Conservation (phyloP, 23 red algal genomes). For the Chondrus crispus region DNA sequence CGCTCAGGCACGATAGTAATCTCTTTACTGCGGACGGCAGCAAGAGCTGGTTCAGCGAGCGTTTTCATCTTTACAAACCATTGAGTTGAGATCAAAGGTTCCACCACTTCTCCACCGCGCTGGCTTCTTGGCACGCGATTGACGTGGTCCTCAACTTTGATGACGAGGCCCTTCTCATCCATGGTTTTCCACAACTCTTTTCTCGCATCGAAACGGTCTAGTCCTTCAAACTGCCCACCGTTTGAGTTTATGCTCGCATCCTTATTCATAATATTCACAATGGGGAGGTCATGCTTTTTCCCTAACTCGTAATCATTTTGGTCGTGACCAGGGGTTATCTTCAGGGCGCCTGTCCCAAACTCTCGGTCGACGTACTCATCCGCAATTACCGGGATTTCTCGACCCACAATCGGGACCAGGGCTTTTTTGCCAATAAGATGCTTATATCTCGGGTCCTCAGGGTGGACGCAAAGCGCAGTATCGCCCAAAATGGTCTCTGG, state of each 20-base stretch:
- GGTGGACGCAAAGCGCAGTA: slow-evolving; percentile 93
- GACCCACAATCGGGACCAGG: slow-evolving; percentile 72
- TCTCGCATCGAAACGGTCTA: slow-evolving; percentile 87
- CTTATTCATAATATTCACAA: slow-evolving; percentile 88
- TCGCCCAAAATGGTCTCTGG: slow-evolving; percentile 98
- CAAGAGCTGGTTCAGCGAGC: slow-evolving; percentile 70
- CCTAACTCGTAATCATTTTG: slow-evolving; percentile 93
- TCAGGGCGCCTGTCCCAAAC: slow-evolving; percentile 97
- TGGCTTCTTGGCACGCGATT: slow-evolving; percentile 94
- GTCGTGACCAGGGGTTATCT: slow-evolving; percentile 98
- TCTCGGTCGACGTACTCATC: slow-evolving; percentile 92
- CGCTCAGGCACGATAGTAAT: slow-evolving; percentile 83
- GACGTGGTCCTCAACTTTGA: slow-evolving; percentile 68
- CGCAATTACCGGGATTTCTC: slow-evolving; percentile 81
- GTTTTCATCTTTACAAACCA: slow-evolving; percentile 91
- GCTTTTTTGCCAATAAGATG: slow-evolving; percentile 70
- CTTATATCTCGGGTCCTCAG: slow-evolving; percentile 70
- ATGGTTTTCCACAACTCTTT: slow-evolving; percentile 78
- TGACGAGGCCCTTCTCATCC: slow-evolving; percentile 51
- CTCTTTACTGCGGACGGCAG: slow-evolving; percentile 53
- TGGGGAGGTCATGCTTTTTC: slow-evolving; percentile 73
- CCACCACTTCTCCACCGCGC: slow-evolving; percentile 90
- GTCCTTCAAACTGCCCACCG: slow-evolving; percentile 63
- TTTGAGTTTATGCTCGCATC: slow-evolving; percentile 87
- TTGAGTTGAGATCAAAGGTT: slow-evolving; percentile 92